Conservation (phyloP, 1,284 basidiomycete species). For the Anthracocystis panici-leucophaei region DNA sequence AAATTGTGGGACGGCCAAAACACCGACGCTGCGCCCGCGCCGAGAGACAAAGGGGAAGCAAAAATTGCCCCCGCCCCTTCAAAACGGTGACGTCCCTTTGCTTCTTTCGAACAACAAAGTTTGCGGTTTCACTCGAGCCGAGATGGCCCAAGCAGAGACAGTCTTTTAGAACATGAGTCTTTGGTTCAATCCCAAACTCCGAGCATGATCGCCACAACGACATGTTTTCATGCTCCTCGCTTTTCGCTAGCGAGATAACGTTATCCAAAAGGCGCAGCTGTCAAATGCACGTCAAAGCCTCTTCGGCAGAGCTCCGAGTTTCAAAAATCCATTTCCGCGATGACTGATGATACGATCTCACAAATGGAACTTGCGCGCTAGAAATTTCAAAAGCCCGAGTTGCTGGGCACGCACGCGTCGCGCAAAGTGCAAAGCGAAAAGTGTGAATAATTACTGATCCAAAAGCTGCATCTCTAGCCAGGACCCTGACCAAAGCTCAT, state of each 20-base stretch:
- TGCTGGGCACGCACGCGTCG: conserved; percentile 40
- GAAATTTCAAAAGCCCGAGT: too few relatives aligned
- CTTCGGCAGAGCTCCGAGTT: conserved; percentile 9
- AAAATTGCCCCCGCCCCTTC: neutral
- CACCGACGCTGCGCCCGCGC: neutral
- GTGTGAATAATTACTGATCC: conserved; percentile 19
- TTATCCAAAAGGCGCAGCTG: conserved; percentile 14
- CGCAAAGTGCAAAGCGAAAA: conserved; percentile 29
- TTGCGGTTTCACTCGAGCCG: neutral
- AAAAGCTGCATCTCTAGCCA: neutral
- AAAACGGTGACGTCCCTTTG: neutral
- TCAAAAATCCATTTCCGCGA: neutral
- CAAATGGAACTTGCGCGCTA: conserved; percentile 23
- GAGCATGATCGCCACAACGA: conserved; percentile 13
- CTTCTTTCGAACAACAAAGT: neutral
- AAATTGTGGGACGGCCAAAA: conserved; percentile 6
- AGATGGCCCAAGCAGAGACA: neutral
- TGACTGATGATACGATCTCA: conserved; percentile 3
- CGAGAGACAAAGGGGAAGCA: conserved; percentile 12
- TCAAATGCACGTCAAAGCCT: conserved; percentile 25
- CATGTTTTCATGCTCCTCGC: neutral
- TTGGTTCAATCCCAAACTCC: too few relatives aligned
- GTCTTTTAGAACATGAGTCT: neutral
- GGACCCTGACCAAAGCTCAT: conserved; percentile 18
- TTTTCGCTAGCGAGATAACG: neutral